Percentiles rank a stretch among this genome's conserved stretches.
Conservation (phyloP, 306 rosid species). For the Erythrophleum fordii region DNA sequence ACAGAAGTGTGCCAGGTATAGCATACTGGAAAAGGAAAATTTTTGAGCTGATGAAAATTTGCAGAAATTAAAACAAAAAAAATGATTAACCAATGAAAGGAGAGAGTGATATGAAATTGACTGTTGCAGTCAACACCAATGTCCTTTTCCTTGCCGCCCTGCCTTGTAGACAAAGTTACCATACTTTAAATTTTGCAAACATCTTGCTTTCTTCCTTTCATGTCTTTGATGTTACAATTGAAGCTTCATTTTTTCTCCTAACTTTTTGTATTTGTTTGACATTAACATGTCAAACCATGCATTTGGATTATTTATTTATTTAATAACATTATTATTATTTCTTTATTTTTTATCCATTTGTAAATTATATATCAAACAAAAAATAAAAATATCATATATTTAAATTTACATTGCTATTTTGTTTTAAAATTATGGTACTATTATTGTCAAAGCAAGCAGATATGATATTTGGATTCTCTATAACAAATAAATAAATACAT, state of each 20-base stretch:
- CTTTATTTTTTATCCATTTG: no score
- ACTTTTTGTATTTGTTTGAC: conserved; percentile 10
- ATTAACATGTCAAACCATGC: no score
- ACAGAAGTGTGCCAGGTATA: no score
- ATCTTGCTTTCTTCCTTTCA: neutral
- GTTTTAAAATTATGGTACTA: no score
- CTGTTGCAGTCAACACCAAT: conserved; percentile 61
- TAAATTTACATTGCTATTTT: neutral
- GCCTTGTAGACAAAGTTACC: conserved; percentile 42
- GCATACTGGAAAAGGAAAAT: neutral
- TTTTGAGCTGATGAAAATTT: neutral
- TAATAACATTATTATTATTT: no score
- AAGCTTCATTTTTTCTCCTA: neutral
- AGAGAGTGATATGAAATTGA: conserved; percentile 45
- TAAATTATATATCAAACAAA: no score
- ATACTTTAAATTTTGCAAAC: conserved; percentile 3
- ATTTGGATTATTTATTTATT: no score
- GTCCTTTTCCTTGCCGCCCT: conserved; percentile 53
- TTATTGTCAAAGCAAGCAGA: no score
- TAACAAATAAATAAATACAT: no score
- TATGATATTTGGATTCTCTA: no score
- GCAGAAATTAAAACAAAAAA: neutral
- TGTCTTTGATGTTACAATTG: conserved; percentile 3
- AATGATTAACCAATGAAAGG: conserved; percentile 48
- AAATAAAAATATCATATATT: no score